Conservation (phyloP, 1,284 basidiomycete species). For the Erythrobasidium hasegawianum region DNA sequence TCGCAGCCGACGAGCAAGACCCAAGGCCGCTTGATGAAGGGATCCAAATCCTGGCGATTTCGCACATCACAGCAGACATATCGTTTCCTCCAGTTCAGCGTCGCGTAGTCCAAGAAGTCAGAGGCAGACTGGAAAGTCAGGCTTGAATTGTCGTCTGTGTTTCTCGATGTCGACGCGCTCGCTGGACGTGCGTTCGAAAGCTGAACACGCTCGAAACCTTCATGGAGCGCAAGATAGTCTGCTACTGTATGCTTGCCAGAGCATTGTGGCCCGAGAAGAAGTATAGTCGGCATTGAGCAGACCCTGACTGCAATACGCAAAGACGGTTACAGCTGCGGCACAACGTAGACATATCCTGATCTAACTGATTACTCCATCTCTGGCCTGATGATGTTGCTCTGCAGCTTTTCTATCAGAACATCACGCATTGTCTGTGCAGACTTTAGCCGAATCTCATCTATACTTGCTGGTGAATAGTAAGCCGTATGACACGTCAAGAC, state of each 20-base stretch:
- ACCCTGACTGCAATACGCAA: background rate
- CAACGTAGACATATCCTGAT: background rate
- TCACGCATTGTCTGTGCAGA: constrained; percentile 37
- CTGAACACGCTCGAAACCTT: constrained; percentile 53
- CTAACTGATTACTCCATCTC: constrained; percentile 12
- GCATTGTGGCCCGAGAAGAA: constrained; percentile 75
- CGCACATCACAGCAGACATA: constrained; percentile 76
- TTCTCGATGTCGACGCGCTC: constrained; percentile 20
- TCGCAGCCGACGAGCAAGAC: constrained; percentile 83
- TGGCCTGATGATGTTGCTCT: constrained; percentile 29
- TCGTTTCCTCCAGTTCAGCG: constrained; percentile 71
- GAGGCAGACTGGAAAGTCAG: constrained; percentile 32
- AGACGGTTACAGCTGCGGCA: background rate
- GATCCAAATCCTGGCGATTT: constrained; percentile 58
- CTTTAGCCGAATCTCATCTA: constrained; percentile 34
- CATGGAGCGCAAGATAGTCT: constrained; percentile 61
- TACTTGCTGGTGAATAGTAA: constrained; percentile 33
- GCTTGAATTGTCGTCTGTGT: constrained; percentile 14
- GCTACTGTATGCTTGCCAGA: constrained; percentile 77
- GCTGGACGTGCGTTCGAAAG: constrained; percentile 38
- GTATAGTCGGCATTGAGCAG: constrained; percentile 53
- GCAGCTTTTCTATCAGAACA: constrained; percentile 25
- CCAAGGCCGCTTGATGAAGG: constrained; percentile 82
- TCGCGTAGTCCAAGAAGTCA: constrained; percentile 63
- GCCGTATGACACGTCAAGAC: constrained; percentile 36